Evolutionary conservation across 1,139 yeast species (phyloP).

Genomic region (Entelexis paramagnoliae): DNA sequence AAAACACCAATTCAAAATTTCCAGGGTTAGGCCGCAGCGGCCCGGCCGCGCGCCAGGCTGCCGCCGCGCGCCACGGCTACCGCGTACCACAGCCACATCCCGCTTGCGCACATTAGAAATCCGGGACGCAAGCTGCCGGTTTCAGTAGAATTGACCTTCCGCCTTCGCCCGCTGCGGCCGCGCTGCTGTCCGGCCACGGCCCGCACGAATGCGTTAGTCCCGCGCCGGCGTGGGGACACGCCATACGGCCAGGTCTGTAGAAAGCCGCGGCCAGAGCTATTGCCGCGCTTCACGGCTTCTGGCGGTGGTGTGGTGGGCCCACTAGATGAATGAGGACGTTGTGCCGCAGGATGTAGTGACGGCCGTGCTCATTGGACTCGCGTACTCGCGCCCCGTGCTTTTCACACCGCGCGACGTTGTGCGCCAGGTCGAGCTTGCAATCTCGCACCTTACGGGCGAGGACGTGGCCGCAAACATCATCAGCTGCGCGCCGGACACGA

Average conservation of each 20-base stretch:
- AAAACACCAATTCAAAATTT: neutral
- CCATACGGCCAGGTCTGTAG: neutral
- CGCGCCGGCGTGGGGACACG: neutral
- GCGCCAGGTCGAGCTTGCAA: conserved; percentile 2
- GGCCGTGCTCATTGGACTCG: conserved; percentile 6
- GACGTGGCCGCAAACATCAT: conserved; percentile 3
- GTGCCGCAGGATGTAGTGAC: conserved; percentile 19
- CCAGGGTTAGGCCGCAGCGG: neutral
- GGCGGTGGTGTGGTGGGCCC: too few relatives aligned
- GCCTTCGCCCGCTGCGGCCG: too few relatives aligned
- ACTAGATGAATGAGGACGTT: conserved; percentile 2
- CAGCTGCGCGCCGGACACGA: conserved; percentile 6
- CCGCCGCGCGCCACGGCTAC: too few relatives aligned
- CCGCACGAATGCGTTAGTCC: too few relatives aligned
- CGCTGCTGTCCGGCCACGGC: too few relatives aligned
- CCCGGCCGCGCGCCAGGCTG: too few relatives aligned
- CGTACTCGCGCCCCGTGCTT: conserved; percentile 15
- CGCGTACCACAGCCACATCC: too few relatives aligned
- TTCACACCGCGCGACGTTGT: conserved; percentile 10
- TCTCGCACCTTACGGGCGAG: neutral
- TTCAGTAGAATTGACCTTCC: too few relatives aligned
- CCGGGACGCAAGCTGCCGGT: too few relatives aligned
- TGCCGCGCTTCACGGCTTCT: too few relatives aligned
- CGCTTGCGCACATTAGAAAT: too few relatives aligned
- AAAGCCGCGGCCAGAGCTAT: too few relatives aligned